A percentile compares a stretch with the other conserved stretches of the same genome.
These are phyloP conservation scores for Ogataea trehalophila DNA, from an alignment of 805 yeast genomes.

Conservation along the genomic window DNA sequence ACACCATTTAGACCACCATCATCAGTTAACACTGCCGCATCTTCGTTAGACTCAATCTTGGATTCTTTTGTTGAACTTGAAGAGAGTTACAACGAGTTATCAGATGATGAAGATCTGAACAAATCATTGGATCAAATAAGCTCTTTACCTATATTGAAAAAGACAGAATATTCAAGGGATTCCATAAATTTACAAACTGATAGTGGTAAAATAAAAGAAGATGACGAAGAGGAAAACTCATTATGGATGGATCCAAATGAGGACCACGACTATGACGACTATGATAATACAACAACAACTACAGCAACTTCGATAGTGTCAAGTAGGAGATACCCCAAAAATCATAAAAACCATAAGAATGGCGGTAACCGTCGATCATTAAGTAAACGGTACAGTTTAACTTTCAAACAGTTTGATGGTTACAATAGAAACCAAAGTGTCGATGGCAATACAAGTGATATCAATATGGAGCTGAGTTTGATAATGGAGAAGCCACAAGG, in stretches of 20 bases:
- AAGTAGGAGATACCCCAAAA: no score
- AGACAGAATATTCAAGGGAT: constrained; percentile 4
- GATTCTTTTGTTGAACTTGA: constrained; percentile 20
- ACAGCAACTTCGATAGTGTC: no score
- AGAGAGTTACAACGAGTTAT: not conserved
- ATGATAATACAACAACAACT: no score
- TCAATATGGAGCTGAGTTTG: not conserved
- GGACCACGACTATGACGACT: not conserved
- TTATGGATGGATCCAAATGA: constrained; percentile 51
- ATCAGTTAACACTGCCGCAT: constrained; percentile 1
- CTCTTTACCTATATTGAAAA: no score
- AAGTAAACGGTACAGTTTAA: no score
- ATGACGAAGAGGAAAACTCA: constrained; percentile 30
- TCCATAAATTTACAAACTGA: constrained; percentile 13
- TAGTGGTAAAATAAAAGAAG: not conserved
- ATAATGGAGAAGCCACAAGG: no score
- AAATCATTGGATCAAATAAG: constrained; percentile 1
- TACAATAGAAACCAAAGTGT: no score
- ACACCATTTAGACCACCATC: constrained; percentile 21
- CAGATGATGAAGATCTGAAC: constrained; percentile 1
- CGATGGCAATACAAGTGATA: not conserved
- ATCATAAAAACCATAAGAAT: no score
- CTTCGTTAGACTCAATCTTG: constrained; percentile 26
- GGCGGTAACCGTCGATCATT: no score
- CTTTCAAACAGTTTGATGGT: no score